Evolutionary conservation across 177 flowering plant genomes (phyloP), one percentile per base, ranked within the genome.

Genomic region (Vitis hybrid): DNA sequence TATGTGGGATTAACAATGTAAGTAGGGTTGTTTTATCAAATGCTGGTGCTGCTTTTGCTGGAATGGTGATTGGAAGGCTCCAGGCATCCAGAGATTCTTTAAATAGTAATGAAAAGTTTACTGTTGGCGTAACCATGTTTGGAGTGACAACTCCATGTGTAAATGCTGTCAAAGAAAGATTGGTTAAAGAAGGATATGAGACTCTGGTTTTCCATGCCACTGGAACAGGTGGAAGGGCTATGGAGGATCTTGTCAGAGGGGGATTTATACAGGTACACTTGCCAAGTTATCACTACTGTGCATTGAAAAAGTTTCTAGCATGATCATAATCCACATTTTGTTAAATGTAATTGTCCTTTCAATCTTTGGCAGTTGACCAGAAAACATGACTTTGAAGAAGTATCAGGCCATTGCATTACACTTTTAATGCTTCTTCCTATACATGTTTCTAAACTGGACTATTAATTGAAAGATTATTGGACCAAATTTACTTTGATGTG

Each of bases 61-160:
- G 98, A 48, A 92, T 92, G 97, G 91, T 91, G 51, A 58, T 75
- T 62, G 97, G 94, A 62, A 83, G 86, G 70, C 54, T 83, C 15
- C 74, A 71, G 64, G 67, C 57, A 57, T 70, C 64, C 0, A 64
- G 54, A 69, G 76, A 79, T 49, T 69, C 79, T 70, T 3, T 16
- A 59, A 63, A 19, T 46, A 65, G 3, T 50, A 48, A 30, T 63
- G 75, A 73, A 49, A 90, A 86, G 66, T 65, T 66, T 12, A 92
- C 97, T 11, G 91, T 94, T 71, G 99, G 96, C 56, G 62, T 95
- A 57, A 95, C 97, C n/a, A 95, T 95, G 99, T 91, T 90, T 83
- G 98, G 99, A 52, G 97, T 95, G 48, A 95, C 99, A 15, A 95
- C 98, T 69, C 90, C 96, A 3, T 91, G 99, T 71, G 98, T 91